Conservation (phyloP, 805 yeast species). For the Candida nitratophila region DNA sequence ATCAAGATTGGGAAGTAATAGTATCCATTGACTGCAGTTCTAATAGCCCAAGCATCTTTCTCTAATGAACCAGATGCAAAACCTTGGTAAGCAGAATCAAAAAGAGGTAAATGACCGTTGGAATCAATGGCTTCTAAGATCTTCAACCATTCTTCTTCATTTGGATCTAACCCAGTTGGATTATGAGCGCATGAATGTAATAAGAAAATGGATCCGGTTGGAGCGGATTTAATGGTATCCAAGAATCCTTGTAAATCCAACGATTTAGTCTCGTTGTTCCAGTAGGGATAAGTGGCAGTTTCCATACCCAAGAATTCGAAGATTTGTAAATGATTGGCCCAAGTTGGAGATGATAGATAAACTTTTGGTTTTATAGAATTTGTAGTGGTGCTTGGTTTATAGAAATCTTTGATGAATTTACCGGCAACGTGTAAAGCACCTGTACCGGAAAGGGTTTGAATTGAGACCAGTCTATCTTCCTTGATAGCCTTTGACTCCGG, state of each 20-base stretch:
- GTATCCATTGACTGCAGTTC: slow-evolving; percentile 47
- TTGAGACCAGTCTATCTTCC: slow-evolving; percentile 48
- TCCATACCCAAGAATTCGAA: slow-evolving; percentile 64
- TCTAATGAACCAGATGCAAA: slow-evolving; percentile 86
- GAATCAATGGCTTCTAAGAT: slow-evolving; percentile 57
- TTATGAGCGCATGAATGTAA: slow-evolving; percentile 97
- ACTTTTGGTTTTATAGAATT: slow-evolving; percentile 32
- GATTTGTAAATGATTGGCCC: slow-evolving; percentile 93
- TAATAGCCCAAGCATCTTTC: slow-evolving; percentile 78
- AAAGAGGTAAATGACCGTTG: slow-evolving; percentile 68
- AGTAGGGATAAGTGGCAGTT: slow-evolving; percentile 75
- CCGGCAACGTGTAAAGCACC: slow-evolving; percentile 91
- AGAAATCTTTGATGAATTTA: slow-evolving; percentile 50
- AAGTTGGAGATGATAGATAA: slow-evolving; percentile 85
- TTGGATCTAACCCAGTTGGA: slow-evolving; percentile 96
- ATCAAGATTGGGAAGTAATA: slow-evolving; percentile 56
- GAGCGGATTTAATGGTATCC: slow-evolving; percentile 55
- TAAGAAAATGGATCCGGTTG: slow-evolving; percentile 69
- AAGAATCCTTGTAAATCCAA: slow-evolving; percentile 69
- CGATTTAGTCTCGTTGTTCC: slow-evolving; percentile 65
- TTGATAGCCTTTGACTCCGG: slow-evolving; percentile 43
- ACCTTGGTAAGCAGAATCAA: slow-evolving; percentile 96
- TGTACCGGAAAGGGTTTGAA: slow-evolving; percentile 80
- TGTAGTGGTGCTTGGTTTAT: slow-evolving; percentile 18
- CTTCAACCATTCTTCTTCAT: slow-evolving; percentile 68